Conservation (phyloP, 768 basidiomycete species). For the Mycena latifolia region DNA sequence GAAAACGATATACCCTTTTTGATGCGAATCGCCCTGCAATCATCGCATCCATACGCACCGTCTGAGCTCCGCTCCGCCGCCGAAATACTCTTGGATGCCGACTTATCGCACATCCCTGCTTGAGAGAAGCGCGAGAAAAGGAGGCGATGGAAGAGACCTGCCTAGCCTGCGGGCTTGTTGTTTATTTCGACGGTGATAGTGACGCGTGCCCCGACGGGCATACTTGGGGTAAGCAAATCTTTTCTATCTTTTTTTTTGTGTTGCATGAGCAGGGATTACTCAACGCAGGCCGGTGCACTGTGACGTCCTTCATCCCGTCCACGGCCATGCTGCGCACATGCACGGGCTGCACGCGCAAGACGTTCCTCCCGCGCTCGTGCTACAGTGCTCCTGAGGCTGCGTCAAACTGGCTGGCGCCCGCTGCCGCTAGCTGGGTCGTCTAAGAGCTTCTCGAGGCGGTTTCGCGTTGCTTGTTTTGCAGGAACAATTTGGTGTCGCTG, state of each 20-base stretch:
- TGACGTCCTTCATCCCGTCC: conserved; percentile 85
- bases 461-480: conserved; percentile 60
- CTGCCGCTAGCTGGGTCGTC: conserved; percentile 57
- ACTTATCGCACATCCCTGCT: conserved; percentile 39
- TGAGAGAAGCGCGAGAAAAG: conserved; percentile 1
- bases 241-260: background rate
- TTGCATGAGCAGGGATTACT: background rate
- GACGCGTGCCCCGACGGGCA: conserved; percentile 81
- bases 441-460: conserved; percentile 58
- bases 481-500: conserved; percentile 50
- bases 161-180: conserved; percentile 75
- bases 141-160: conserved; percentile 64
- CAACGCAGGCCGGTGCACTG: conserved; percentile 75
- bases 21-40: conserved; percentile 56
- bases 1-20: conserved; percentile 59
- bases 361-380: conserved; percentile 69
- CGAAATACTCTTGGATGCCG: conserved; percentile 34
- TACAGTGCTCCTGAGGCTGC: conserved; percentile 31
- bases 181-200: conserved; percentile 70
- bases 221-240: conserved; percentile 71
- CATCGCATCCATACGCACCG: conserved; percentile 45
- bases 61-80: conserved; percentile 36
- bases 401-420: conserved; percentile 50
- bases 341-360: conserved; percentile 84
- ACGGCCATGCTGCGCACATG: conserved; percentile 85